Conservation (phyloP, 208 protist genomes). For the Crithidia expoeki region DNA sequence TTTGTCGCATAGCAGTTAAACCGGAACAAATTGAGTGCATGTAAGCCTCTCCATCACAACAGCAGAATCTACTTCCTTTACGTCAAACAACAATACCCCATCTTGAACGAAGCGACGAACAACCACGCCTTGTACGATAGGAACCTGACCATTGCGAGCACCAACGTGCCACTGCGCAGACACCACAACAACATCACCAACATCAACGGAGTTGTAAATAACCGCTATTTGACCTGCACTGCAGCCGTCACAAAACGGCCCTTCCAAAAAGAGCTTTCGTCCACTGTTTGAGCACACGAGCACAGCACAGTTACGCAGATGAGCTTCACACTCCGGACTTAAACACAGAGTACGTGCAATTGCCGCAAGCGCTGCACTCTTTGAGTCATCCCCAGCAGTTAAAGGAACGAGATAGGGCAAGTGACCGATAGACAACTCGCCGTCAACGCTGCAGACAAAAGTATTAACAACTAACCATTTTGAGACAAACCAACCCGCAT, state of each 20-base stretch:
- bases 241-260: conserved; percentile 17
- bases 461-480: conserved; percentile 44
- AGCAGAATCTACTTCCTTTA: conserved; percentile 38
- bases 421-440: conserved; percentile 35
- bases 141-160: neutral
- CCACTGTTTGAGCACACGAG: conserved; percentile 28
- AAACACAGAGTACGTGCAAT: conserved; percentile 34
- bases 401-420: conserved; percentile 44
- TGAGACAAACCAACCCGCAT: neutral
- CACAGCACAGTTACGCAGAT: conserved; percentile 39
- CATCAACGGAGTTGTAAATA: conserved; percentile 40
- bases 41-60: conserved; percentile 38
- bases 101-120: conserved; percentile 33
- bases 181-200: conserved; percentile 58
- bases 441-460: conserved; percentile 36
- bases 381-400: conserved; percentile 3
- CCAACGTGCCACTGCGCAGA: conserved; percentile 12
- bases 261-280: conserved; percentile 19
- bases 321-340: conserved; percentile 34
- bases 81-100: conserved; percentile 46
- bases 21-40: conserved; percentile 53
- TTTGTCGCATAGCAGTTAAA: conserved; percentile 30
- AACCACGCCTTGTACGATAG: conserved; percentile 45
- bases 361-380: conserved; percentile 26
- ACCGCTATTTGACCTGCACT: conserved; percentile 39